These are phyloP conservation scores for Boletellus ananas DNA, from an alignment of 768 basidiomycete genomes.

Conservation along the genomic window DNA sequence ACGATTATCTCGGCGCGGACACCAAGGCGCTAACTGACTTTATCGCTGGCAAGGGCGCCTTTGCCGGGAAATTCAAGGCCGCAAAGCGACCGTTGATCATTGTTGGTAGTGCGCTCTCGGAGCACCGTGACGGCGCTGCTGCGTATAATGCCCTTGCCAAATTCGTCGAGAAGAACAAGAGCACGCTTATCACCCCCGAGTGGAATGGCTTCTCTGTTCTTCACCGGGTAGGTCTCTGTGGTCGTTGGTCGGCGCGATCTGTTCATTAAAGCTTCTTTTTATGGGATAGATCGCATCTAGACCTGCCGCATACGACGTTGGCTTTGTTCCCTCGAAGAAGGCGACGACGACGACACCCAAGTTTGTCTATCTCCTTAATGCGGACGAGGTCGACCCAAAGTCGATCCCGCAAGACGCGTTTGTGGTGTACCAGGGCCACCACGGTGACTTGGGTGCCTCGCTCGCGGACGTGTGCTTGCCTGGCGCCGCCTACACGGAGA, in stretches of 20 bases:
- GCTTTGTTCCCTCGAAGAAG: constrained; percentile 82
- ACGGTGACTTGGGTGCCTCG: constrained; percentile 94
- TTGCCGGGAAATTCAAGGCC: constrained; percentile 80
- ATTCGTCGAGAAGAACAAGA: constrained; percentile 77
- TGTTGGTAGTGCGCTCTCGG: constrained; percentile 81
- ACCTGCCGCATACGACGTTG: constrained; percentile 91
- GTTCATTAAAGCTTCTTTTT: neutral
- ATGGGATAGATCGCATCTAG: constrained; percentile 77
- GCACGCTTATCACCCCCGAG: constrained; percentile 72
- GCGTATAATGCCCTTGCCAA: constrained; percentile 74
- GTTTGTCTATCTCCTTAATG: constrained; percentile 95
- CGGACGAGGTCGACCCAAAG: constrained; percentile 87
- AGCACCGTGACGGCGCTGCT: constrained; percentile 80
- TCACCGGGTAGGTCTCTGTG: constrained; percentile 63
- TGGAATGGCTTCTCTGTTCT: constrained; percentile 96
- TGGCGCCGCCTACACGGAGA: constrained; percentile 92
- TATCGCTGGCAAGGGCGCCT: constrained; percentile 70
- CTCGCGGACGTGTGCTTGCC: constrained; percentile 97
- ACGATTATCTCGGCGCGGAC: constrained; percentile 82
- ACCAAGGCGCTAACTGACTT: constrained; percentile 75
- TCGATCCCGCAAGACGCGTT: constrained; percentile 90
- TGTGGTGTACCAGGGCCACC: constrained; percentile 98
- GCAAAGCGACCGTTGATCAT: constrained; percentile 93
- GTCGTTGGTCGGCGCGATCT: neutral
- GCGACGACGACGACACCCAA: constrained; percentile 79